Conservation (phyloP, 164 flowering plant species). For the Aristolochia californica region DNA sequence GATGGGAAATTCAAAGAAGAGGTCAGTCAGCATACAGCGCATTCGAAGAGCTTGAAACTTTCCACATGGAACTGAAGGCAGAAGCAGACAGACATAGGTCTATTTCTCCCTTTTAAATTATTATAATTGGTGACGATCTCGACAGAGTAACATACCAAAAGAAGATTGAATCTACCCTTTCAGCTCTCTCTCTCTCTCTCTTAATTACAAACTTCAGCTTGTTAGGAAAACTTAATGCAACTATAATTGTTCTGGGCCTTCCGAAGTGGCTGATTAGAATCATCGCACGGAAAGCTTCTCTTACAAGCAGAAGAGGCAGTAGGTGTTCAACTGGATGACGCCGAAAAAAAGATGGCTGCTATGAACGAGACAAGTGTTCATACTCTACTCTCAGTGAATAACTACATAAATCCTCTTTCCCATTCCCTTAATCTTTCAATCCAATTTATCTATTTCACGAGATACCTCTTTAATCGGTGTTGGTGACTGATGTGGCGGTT, state of each 20-base stretch:
- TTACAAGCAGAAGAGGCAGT: conserved; percentile 48
- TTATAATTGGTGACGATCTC: neutral
- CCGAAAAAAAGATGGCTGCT: conserved; percentile 39
- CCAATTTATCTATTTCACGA: too few species aligned
- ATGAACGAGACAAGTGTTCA: conserved; percentile 46
- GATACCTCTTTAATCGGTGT: neutral
- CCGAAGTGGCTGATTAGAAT: conserved; percentile 50
- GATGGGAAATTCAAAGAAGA: conserved; percentile 59
- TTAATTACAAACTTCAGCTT: neutral
- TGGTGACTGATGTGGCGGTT: neutral
- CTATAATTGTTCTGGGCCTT: conserved; percentile 6
- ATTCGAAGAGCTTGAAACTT: conserved; percentile 52
- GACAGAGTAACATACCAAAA: neutral
- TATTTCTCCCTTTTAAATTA: too few species aligned
- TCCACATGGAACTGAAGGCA: conserved; percentile 46
- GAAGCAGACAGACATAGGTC: conserved; percentile 57
- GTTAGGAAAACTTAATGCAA: conserved; percentile 2
- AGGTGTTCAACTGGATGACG: conserved; percentile 39
- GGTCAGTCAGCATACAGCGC: conserved; percentile 38
- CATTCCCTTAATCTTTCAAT: too few species aligned
- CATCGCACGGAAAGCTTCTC: conserved; percentile 54
- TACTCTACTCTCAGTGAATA: neutral
- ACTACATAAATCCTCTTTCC: neutral
- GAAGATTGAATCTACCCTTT: conserved; percentile 1
- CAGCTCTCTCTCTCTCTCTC: too few species aligned